Evolutionary conservation across 345 rosid species (phyloP).

Genomic region (Crucihimalaya himalaica): DNA sequence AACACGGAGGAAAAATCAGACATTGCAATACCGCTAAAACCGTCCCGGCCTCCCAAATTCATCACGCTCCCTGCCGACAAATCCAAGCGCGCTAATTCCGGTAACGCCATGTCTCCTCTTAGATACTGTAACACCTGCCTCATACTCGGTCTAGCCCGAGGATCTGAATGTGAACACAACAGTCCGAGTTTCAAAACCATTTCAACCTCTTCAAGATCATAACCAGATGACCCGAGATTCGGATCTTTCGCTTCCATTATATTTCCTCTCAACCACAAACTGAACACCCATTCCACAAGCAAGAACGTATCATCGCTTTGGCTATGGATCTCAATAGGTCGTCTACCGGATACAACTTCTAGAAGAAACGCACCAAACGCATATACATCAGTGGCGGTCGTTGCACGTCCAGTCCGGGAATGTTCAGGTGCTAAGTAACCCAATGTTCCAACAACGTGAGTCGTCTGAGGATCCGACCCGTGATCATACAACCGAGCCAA

Average conservation of each 20-base stretch:
- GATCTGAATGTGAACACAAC: conserved; percentile 54
- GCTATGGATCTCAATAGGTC: conserved; percentile 46
- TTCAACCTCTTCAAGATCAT: conserved; percentile 47
- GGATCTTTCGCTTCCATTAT: conserved; percentile 50
- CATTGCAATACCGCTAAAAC: conserved; percentile 39
- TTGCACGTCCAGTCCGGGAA: conserved; percentile 55
- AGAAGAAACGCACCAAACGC: conserved; percentile 65
- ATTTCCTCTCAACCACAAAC: conserved; percentile 42
- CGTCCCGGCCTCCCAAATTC: conserved; percentile 32
- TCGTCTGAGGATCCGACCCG: conserved; percentile 59
- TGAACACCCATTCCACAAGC: conserved; percentile 53
- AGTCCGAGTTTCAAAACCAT: conserved; percentile 62
- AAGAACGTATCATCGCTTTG: conserved; percentile 34
- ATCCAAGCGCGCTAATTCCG: conserved; percentile 29
- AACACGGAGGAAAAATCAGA: conserved; percentile 28
- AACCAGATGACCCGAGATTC: conserved; percentile 41
- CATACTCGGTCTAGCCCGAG: conserved; percentile 60
- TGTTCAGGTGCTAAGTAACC: conserved; percentile 74
- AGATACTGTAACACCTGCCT: conserved; percentile 56
- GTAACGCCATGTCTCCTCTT: conserved; percentile 39
- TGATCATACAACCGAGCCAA: conserved; percentile 65
- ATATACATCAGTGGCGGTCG: conserved; percentile 52
- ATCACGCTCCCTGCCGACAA: conserved; percentile 16
- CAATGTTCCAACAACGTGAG: conserved; percentile 57
- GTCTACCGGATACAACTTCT: conserved; percentile 60